Base-by-base conservation (phyloP, 768 basidiomycete species). In the Serendipita vermifera region DNA sequence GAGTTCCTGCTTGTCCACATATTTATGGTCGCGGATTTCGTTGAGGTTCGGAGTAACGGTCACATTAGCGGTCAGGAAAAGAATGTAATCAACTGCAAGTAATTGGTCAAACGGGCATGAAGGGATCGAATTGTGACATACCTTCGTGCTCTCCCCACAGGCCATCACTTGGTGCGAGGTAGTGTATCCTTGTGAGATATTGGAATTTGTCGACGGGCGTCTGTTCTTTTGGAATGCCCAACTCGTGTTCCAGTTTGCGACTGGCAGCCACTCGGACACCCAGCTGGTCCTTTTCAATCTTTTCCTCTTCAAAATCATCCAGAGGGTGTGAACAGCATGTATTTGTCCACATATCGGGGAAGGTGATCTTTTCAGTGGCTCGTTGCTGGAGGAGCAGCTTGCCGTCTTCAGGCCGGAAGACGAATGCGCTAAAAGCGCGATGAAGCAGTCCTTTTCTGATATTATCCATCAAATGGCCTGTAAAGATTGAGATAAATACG, bases 291-390 rank as follows among this genome's bases (percentile, higher is more conserved):
- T 72, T 63, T 69, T 87, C 86, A 5, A 81, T 67, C 71, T 83
- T 89, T 71, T 91, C 85, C 61, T 80, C 77, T 59, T 83, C 85
- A 61, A 91, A 88, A 70, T 98, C 96, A 62, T 88, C 83, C 51
- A 99, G 75, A 15, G 94, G 94, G 66, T 99, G 94, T 22, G 89
- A 92, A 72, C 94, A 99, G 68, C 96, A 99, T 5, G 96, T 98
- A 70, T 99, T 99, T 31, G 96, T 99, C 96, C 96, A 99, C 92
- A 97, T 92, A 63, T 88, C 78, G 3, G 96, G 96, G 73, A 99
- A 99, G 5, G 96, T 99, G 66, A 99, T 99, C 75, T 99, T 99
- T 73, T 94, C 92, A n/a, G 83, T 75, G 17, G 96, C 96, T 33
- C 96, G 81, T 69, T 91, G 90, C 68, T 99, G 96, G 40, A 99